phyloP scores from a whole-genome alignment of 331 rosid genomes.

The Malus hybrid region DNA sequence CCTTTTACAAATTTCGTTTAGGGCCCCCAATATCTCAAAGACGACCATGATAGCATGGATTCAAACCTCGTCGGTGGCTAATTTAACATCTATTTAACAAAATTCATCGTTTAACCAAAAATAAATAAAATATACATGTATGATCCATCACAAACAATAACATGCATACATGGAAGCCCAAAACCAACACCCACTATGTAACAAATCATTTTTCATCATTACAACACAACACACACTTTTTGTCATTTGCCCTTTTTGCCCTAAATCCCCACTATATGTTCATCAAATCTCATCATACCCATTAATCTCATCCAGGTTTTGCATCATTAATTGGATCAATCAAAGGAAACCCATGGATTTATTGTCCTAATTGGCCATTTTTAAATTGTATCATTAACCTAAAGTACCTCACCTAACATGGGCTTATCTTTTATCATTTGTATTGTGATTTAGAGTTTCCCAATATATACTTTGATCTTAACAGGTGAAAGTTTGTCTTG shows the following conservation, averaged over 20 bases:
- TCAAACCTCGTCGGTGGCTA: accelerated
- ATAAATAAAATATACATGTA: too few relatives aligned
- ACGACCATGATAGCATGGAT: too few relatives aligned
- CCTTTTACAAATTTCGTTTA: too few relatives aligned
- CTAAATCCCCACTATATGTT: conserved; percentile 8
- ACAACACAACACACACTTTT: conserved; percentile 20
- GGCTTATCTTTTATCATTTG: background rate
- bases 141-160: too few relatives aligned
- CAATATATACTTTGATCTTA: background rate
- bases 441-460: background rate
- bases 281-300: conserved; percentile 48
- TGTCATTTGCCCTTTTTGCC: conserved; percentile 24
- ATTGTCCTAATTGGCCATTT: background rate
- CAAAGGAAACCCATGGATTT: background rate
- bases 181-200: conserved; percentile 27
- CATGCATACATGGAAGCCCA: conserved; percentile 19
- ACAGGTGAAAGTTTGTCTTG: too few relatives aligned
- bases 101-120: too few relatives aligned
- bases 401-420: background rate
- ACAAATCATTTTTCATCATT: conserved; percentile 32
- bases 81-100: too few relatives aligned
- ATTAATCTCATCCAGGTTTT: conserved; percentile 22
- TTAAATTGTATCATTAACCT: background rate
- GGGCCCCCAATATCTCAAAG: too few relatives aligned
- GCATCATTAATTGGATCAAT: background rate